These are phyloP conservation scores for Alternaria sp. DNA, from an alignment of 2,329 filamentous ascomycete species.

Conservation along the genomic window DNA sequence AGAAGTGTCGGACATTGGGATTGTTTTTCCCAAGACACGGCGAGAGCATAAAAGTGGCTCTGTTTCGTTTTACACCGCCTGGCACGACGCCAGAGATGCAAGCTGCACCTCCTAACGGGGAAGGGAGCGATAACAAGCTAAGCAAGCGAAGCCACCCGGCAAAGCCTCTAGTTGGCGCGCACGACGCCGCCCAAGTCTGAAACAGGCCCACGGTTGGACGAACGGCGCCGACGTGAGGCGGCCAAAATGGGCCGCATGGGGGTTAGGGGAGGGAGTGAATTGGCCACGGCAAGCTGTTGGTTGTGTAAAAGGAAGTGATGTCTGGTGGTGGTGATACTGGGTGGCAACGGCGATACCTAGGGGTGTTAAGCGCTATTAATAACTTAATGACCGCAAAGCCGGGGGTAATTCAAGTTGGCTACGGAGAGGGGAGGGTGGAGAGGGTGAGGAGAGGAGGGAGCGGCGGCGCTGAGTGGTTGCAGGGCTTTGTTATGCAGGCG, in stretches of 20 bases:
- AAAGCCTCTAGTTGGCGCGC: constrained; percentile 20
- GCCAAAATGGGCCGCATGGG: constrained; percentile 6
- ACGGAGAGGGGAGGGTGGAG: not conserved
- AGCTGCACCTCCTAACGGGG: not conserved
- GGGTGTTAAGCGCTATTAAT: constrained; percentile 13
- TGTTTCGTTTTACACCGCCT: constrained; percentile 9
- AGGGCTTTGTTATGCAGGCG: constrained; percentile 8
- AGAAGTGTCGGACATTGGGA: not conserved
- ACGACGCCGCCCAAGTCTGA: constrained; percentile 10
- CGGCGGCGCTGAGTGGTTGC: not conserved
- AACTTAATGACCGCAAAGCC: not conserved
- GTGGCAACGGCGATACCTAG: constrained; percentile 5
- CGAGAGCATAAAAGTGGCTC: constrained; percentile 1
- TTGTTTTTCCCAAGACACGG: not conserved
- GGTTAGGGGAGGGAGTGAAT: constrained; percentile 14
- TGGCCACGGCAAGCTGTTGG: constrained; percentile 12
- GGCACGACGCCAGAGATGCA: not conserved
- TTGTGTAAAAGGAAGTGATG: constrained; percentile 3
- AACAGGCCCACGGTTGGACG: constrained; percentile 26
- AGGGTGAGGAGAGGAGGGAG: not conserved
- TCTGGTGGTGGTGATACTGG: not conserved
- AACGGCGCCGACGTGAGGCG: constrained; percentile 14
- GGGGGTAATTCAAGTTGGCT: constrained; percentile 3
- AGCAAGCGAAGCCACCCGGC: constrained; percentile 14
- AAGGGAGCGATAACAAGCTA: constrained; percentile 8